These are phyloP conservation scores for Ceratocystis destructans DNA, from an alignment of 2,329 filamentous ascomycete species.

Conservation along the genomic window DNA sequence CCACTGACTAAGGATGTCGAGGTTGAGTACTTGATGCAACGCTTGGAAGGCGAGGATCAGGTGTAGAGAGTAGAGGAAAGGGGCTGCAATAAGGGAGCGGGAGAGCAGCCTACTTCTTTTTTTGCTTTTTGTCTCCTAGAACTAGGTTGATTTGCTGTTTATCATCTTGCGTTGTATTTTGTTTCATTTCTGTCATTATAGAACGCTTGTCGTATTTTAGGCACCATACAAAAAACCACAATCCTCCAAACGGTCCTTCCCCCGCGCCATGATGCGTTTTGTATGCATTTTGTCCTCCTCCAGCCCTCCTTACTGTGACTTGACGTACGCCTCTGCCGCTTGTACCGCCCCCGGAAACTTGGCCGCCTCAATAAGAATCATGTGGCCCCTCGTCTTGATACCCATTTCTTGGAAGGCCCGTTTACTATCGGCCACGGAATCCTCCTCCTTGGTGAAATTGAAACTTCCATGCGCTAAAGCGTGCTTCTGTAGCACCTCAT, in stretches of 20 bases:
- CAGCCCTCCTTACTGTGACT: slow-evolving; percentile 25
- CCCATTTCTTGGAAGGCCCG: slow-evolving; percentile 88
- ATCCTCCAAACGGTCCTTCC: neutral
- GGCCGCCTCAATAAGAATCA: slow-evolving; percentile 71
- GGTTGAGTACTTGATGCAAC: slow-evolving; percentile 95
- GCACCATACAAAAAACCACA: neutral
- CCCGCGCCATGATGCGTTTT: neutral
- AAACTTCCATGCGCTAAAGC: slow-evolving; percentile 57
- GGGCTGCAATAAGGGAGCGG: neutral
- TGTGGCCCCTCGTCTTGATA: slow-evolving; percentile 66
- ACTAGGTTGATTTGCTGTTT: neutral
- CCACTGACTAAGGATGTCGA: slow-evolving; percentile 96
- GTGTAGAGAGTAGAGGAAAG: neutral
- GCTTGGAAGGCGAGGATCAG: slow-evolving; percentile 40
- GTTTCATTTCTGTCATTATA: neutral
- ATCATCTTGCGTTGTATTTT: neutral
- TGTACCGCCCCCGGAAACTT: slow-evolving; percentile 67
- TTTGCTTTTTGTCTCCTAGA: neutral
- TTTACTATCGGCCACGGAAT: slow-evolving; percentile 78
- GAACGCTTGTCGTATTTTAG: slow-evolving; percentile 19
- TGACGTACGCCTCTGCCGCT: slow-evolving; percentile 61
- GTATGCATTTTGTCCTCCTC: neutral
- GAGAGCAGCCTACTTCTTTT: neutral
- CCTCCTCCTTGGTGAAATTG: slow-evolving; percentile 67
- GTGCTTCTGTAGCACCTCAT: slow-evolving; percentile 72